Evolutionary conservation across 345 rosid species (phyloP).

Genomic region (Tarenaya hassleriana): DNA sequence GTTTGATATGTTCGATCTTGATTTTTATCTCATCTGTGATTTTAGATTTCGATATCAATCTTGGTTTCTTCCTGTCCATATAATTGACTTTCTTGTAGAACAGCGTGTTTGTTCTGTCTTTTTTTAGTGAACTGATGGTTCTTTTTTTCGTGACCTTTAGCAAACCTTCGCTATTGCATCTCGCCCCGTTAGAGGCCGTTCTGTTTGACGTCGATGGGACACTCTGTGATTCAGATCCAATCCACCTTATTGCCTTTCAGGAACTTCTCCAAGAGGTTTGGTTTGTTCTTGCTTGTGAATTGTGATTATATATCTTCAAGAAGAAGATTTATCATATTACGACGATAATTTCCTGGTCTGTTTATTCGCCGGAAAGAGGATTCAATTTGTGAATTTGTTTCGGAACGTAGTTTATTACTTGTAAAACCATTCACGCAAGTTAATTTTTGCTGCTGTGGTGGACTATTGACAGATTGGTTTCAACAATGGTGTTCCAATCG

Average conservation of each 20-base stretch:
- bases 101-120: too few species aligned
- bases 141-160: slow-evolving; percentile 32
- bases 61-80: too few species aligned
- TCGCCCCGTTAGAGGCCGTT: slow-evolving; percentile 73
- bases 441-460: neutral
- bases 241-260: slow-evolving; percentile 58
- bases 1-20: too few species aligned
- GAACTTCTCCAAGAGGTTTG: slow-evolving; percentile 72
- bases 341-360: neutral
- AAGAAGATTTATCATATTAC: neutral
- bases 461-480: slow-evolving; percentile 58
- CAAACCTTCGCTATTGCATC: slow-evolving; percentile 41
- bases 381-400: too few species aligned
- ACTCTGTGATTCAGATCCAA: slow-evolving; percentile 91
- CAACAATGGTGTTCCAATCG: slow-evolving; percentile 79
- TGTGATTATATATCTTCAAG: neutral
- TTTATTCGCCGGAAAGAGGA: neutral
- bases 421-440: too few species aligned
- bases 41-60: too few species aligned
- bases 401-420: neutral
- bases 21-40: too few species aligned
- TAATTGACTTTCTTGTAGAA: too few species aligned
- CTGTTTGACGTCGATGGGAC: slow-evolving; percentile 95
- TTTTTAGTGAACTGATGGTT: slow-evolving; percentile 21
- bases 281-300: neutral